Conservation (phyloP, 176 grass and related monocot genomes). For the Oryza meridionalis region DNA sequence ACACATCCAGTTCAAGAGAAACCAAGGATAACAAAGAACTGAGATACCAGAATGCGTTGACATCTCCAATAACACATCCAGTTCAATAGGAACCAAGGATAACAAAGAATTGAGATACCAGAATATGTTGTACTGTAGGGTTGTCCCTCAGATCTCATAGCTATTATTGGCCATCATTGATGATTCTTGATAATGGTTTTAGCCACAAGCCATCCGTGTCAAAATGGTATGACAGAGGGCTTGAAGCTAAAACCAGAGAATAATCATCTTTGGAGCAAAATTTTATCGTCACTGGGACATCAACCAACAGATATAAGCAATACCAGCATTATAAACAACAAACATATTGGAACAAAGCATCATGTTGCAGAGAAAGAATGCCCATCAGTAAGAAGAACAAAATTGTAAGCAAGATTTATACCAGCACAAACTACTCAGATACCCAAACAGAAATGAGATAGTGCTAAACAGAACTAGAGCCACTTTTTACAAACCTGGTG, state of each 20-base stretch:
- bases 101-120: background rate
- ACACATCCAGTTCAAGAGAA: no score
- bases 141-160: constrained; percentile 82
- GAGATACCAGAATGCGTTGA: no score
- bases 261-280: constrained; percentile 55
- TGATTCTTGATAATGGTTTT: constrained; percentile 25
- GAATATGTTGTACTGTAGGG: background rate
- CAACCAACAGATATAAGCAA: background rate
- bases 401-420: background rate
- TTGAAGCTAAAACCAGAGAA: constrained; percentile 54
- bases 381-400: background rate
- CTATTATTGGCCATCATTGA: constrained; percentile 68
- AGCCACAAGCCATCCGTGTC: constrained; percentile 47
- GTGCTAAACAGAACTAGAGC: background rate
- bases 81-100: background rate
- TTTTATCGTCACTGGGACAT: constrained; percentile 61
- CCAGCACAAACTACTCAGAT: background rate
- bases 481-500: constrained; percentile 51
- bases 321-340: background rate
- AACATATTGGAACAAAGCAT: background rate
- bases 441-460: background rate
- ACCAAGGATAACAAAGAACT: no score
- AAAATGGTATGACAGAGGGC: constrained; percentile 36
- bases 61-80: background rate
- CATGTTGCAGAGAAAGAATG: background rate